Conservation (phyloP, 2,329 filamentous ascomycete genomes). For the Thermoascus crustaceus region DNA sequence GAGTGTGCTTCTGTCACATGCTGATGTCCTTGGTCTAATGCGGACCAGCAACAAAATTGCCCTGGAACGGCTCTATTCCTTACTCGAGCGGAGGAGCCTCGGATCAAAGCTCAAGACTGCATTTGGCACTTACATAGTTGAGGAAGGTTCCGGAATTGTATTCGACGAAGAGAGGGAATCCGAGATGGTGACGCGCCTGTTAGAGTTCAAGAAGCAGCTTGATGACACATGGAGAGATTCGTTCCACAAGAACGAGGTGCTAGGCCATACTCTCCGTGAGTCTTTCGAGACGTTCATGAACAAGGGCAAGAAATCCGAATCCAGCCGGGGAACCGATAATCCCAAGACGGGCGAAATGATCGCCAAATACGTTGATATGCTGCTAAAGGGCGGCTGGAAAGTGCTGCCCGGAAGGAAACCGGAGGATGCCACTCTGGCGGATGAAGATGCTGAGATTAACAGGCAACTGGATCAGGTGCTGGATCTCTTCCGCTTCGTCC, state of each 20-base stretch:
- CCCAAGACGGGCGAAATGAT: constrained; percentile 98
- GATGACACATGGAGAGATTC: constrained; percentile 69
- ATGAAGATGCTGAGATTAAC: constrained; percentile 88
- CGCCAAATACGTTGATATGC: constrained; percentile 87
- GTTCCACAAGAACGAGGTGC: constrained; percentile 67
- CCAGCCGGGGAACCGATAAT: constrained; percentile 71
- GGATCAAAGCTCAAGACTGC: constrained; percentile 61
- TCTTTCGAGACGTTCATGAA: constrained; percentile 90
- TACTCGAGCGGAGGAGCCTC: constrained; percentile 65
- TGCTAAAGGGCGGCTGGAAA: constrained; percentile 81
- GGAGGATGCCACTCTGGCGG: constrained; percentile 53
- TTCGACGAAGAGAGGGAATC: constrained; percentile 69
- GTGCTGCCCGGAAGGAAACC: constrained; percentile 47
- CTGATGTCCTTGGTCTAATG: constrained; percentile 64
- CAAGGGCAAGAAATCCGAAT: constrained; percentile 62
- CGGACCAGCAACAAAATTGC: constrained; percentile 61
- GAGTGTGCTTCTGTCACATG: constrained; percentile 55
- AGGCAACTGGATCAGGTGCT: constrained; percentile 85
- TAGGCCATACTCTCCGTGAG: constrained; percentile 72
- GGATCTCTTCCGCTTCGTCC: constrained; percentile 91
- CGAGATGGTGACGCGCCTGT: constrained; percentile 76
- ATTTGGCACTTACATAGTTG: constrained; percentile 72
- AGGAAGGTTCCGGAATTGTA: constrained; percentile 67
- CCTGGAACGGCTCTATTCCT: constrained; percentile 66
- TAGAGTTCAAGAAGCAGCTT: constrained; percentile 71